Base-by-base conservation (phyloP, 1,139 yeast genomes). In the Diutina sp. region DNA sequence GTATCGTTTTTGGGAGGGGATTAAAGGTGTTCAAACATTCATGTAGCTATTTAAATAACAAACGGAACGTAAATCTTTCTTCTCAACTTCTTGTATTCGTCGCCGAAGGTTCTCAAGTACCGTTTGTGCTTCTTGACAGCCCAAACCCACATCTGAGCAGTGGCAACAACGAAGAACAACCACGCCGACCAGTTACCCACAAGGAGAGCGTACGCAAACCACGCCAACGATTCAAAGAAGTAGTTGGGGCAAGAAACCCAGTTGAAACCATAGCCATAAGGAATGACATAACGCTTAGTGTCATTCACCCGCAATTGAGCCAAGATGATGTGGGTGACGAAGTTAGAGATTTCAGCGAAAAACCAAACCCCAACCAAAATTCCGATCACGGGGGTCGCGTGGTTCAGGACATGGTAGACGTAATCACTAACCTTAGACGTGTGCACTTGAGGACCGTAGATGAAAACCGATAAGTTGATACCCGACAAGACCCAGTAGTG, bases 401-500 rank as follows among this genome's bases (percentile, higher is more conserved):
- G 65, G 58, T 69, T 66, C 60, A 69, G 69, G 32, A 64, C 64
- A 57, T 67, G 67, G 59, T 66, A 66, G 58, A 59, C 65, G 41
- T 61, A 55, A 46, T 58, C 59, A 18, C 53, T 44, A n/a, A 32
- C 3, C 41, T 35, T 35, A 16, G 53, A 2, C 4, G 53, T 6
- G 8, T 50, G 25, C n/a, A 12, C 32, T n/a, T 14, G 44, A 32
- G 53, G 53, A 16, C 53, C 59, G 60, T 88, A 91, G 54, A 84
- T 76, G 61, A 87, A 85, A 63, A 77, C 82, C 3, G 90, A 82
- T 56, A 88, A 76, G 61, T 83, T 76, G 45, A 87, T 68, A 1
- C 98, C 98, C 53, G 93, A 86, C 61, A 93, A 74, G 38, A 89
- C 68, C 97, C 98, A 91, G 72, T 93, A 93, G 69, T 93, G 97